phyloP scores from a whole-genome alignment of 768 basidiomycete species.

The Kwoniella shandongensis region DNA sequence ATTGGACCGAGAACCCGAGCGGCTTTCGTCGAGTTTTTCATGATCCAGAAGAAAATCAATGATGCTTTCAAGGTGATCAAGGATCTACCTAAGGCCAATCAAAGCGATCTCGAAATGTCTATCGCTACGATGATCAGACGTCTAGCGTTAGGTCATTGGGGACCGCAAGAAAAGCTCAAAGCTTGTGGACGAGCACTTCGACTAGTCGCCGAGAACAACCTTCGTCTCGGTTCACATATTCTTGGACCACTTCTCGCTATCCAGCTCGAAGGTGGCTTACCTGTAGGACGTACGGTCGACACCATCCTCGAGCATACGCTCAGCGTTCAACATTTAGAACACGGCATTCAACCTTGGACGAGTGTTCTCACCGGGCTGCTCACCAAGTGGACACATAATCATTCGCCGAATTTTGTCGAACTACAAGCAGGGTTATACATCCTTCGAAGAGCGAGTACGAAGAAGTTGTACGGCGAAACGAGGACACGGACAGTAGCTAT shows the following conservation, averaged over 20 bases:
- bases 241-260: slow-evolving; percentile 17
- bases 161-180: slow-evolving; percentile 9
- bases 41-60: slow-evolving; percentile 4
- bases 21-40: slow-evolving; percentile 18
- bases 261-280: slow-evolving; percentile 11
- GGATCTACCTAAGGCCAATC: slow-evolving; percentile 2
- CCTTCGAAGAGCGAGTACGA: slow-evolving; percentile 1
- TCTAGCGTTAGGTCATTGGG: slow-evolving; percentile 5
- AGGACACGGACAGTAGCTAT: slow-evolving; percentile 4
- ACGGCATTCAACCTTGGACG: slow-evolving; percentile 16
- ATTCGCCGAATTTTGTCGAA: slow-evolving; percentile 1
- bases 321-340: not conserved
- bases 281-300: slow-evolving; percentile 5
- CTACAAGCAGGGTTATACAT: slow-evolving; percentile 8
- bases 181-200: not conserved
- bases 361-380: slow-evolving; percentile 11
- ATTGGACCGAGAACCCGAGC: slow-evolving; percentile 11
- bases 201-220: not conserved
- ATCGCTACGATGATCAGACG: slow-evolving; percentile 7
- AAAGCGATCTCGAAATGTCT: slow-evolving; percentile 1
- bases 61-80: slow-evolving; percentile 7
- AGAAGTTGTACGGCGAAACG: slow-evolving; percentile 6
- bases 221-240: not conserved
- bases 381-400: slow-evolving; percentile 14
- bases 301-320: slow-evolving; percentile 9